Evolutionary conservation across 352 stramenopile species (phyloP), one percentile per base, ranked within the genome.

Genomic region (Phytophthora europaea): DNA sequence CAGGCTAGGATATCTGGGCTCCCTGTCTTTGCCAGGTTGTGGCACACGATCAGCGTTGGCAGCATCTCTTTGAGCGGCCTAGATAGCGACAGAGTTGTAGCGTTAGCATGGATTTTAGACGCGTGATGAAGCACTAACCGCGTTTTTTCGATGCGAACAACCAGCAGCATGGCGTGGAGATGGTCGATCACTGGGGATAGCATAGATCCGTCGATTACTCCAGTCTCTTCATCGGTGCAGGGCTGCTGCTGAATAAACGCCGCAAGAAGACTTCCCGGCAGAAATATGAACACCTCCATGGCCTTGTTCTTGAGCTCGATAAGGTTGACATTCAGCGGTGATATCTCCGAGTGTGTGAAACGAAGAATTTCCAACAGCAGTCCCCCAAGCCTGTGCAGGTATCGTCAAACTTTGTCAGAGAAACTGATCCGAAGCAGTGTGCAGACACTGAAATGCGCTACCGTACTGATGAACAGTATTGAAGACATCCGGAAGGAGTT

Each of bases 261-360:
- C 13, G 67, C 73, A 6, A 90, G 68, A 8, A 90, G 61, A 47
- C 50, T 53, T 9, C 76, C 66, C 4, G 84, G 84, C 4, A 92
- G 54, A 48, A 91, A 79, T 75, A 92, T 83, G 62, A 94, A 86
- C 8, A 92, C 80, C 63, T 94, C 84, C 8, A 89, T 70, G 22
- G 73, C 72, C 61, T 84, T 85, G 72, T 90, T 93, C 66, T 90
- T 93, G 61, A 91, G 64, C 13, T 87, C 76, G 36, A 90, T 50
- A 12, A 90, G 48, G 18, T 59, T 48, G 3, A 58, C 50, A 45
- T 80, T 52, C 23, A 87, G 59, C 6, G 65, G 70, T 40, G 79
- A 88, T 33, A 83, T 58, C 26, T 72, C 40, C 10, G 70, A 47
- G 16, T 80, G 75, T 10, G 63, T 63, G 48, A 78, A 82, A 23